phyloP scores from a whole-genome alignment of 805 yeast species.

The Kodamaea hsintzibuensis region DNA sequence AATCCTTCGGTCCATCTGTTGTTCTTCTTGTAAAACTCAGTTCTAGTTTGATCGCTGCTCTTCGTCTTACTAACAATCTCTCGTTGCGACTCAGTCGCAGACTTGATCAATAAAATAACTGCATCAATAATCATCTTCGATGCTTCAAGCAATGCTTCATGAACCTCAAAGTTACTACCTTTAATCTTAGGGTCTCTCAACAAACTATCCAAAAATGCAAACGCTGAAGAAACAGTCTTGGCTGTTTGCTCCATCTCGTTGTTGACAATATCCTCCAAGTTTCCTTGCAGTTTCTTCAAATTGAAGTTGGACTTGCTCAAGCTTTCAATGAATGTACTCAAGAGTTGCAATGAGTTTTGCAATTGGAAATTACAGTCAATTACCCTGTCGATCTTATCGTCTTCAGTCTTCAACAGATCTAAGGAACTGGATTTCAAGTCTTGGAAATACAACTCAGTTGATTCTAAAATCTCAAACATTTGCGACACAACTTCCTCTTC shows the following conservation, averaged over 20 bases:
- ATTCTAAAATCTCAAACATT: conserved; percentile 49
- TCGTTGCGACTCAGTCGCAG: conserved; percentile 78
- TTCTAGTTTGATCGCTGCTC: conserved; percentile 57
- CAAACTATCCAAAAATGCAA: conserved; percentile 55
- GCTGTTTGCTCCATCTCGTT: conserved; percentile 74
- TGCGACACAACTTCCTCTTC: conserved; percentile 51
- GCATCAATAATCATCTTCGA: conserved; percentile 82
- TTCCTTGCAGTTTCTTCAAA: conserved; percentile 22
- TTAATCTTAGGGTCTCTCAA: conserved; percentile 54
- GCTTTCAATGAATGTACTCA: conserved; percentile 56
- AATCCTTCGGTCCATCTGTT: conserved; percentile 94
- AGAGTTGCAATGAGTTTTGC: conserved; percentile 66
- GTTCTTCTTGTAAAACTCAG: conserved; percentile 82
- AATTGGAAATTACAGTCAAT: conserved; percentile 74
- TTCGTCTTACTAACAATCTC: conserved; percentile 76
- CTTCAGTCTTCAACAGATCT: conserved; percentile 52
- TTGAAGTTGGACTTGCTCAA: conserved; percentile 36
- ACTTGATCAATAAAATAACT: conserved; percentile 65
- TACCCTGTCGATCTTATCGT: conserved; percentile 71
- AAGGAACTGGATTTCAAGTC: conserved; percentile 56
- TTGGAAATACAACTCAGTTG: conserved; percentile 61
- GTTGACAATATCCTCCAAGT: conserved; percentile 71
- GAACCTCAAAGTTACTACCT: conserved; percentile 63
- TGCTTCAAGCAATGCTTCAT: conserved; percentile 73
- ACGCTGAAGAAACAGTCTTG: conserved; percentile 64